These are phyloP conservation scores for Sclerotinia nivalis DNA, from an alignment of 2,329 filamentous ascomycete species.

Conservation along the genomic window DNA sequence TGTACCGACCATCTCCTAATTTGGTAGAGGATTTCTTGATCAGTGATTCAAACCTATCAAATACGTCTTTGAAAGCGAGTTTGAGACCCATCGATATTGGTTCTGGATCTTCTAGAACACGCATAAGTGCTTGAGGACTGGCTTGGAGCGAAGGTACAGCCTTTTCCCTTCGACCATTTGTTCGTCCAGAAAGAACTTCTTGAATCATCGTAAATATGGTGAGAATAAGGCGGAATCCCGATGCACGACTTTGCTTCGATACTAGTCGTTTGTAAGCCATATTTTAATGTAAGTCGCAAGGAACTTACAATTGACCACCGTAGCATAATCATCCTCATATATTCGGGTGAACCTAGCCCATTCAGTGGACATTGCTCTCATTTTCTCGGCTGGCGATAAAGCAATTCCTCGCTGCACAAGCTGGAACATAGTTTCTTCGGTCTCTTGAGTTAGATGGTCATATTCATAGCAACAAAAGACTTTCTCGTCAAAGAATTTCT, in stretches of 20 bases:
- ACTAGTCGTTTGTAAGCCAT: slow-evolving; percentile 29
- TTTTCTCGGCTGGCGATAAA: slow-evolving; percentile 49
- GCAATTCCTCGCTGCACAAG: slow-evolving; percentile 50
- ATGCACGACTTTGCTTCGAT: slow-evolving; percentile 41
- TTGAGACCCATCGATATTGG: slow-evolving; percentile 39
- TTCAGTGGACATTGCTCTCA: slow-evolving; percentile 47
- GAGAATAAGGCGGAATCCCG: slow-evolving; percentile 42
- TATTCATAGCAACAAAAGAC: slow-evolving; percentile 49
- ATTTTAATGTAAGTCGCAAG: background rate
- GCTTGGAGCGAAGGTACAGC: slow-evolving; percentile 38
- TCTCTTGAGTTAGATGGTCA: slow-evolving; percentile 42
- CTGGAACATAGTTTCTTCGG: slow-evolving; percentile 52
- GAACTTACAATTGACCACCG: slow-evolving; percentile 43
- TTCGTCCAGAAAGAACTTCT: slow-evolving; percentile 33
- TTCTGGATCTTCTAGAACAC: slow-evolving; percentile 39
- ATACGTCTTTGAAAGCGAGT: slow-evolving; percentile 38
- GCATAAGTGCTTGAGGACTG: slow-evolving; percentile 38
- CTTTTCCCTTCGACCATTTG: slow-evolving; percentile 22
- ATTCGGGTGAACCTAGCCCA: slow-evolving; percentile 49
- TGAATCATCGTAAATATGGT: slow-evolving; percentile 43
- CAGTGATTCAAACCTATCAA: slow-evolving; percentile 40
- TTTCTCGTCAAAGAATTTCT: slow-evolving; percentile 44
- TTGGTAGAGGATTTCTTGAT: slow-evolving; percentile 38
- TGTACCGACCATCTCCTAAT: slow-evolving; percentile 32
- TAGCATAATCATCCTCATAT: slow-evolving; percentile 46